Base-by-base conservation (phyloP, 129 eudicot genomes). In the Pulicaria dysenterica region DNA sequence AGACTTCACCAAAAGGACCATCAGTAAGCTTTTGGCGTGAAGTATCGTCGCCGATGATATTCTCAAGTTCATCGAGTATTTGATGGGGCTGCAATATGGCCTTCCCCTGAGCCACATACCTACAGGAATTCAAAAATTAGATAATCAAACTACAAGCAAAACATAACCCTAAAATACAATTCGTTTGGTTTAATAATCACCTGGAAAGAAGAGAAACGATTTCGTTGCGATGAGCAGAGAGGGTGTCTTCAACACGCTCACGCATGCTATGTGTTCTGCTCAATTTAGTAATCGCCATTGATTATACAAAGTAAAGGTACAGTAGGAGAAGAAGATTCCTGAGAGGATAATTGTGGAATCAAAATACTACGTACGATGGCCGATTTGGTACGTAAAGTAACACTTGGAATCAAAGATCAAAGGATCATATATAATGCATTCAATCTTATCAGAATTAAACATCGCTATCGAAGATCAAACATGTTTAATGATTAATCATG, bases 61-160 rank as follows among this genome's bases (percentile, higher is more conserved):
- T 88, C 9, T 95, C 95, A 49, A 95, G 85, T 65, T 91, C 96
- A 70, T 86, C 91, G 31, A 95, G 86, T 80, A 95, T 74, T 69
- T 86, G 79, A 81, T 95, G 99, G 7, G 99, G 91, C 63, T 95
- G 99, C 83, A 95, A 60, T 65, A 91, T 74, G 15, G 97, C 85
- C 86, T 95, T 95, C 84, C 99, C 99, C 86, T 95, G 94, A 5
- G 88, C 94, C 73, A 88, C 99, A 79, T 95, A 95, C 82, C 97
- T 94, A 74, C 46, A 75, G 46, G 10, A 11, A 53, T 10, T 8
- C 36, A 44, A 59, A 24, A 40, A 56, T 8, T 17, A 60, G 14
- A 45, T 58, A 37, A 64, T 13, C 66, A 56, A 17, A 38, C 58
- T 37, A 57, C 3, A 45, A 75, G 39, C 59, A 54, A 37, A 15